Evolutionary conservation across 2,329 filamentous ascomycete species (phyloP), one percentile per base, ranked within the genome.

Genomic region (Didymosphaeria variabile): DNA sequence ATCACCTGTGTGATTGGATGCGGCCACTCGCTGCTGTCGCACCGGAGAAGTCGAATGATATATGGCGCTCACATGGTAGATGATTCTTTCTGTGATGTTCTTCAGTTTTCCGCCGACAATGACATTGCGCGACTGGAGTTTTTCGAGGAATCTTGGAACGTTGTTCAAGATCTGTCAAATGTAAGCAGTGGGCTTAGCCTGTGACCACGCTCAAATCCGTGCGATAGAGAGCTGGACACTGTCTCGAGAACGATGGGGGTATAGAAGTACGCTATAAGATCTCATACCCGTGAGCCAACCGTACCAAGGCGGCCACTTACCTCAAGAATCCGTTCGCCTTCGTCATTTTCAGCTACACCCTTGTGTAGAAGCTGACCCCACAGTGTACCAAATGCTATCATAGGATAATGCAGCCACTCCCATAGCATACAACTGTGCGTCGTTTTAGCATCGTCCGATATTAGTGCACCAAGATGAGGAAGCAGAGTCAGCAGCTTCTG

Each of bases 401-500:
- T 44, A 3, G 59, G 59, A 21, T 50, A 57, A 38, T 54, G 44
- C 13, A 61, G 21, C 31, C 38, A 55, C 32, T 61, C 52, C 59
- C 59, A 61, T 29, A 61, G 29, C 17, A 57, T n/a, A n/a, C 38
- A 26, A 23, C 12, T 40, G 12, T 45, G 52, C 21, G 55, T 23
- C 17, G 32, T 36, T 15, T 52, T 49, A 7, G 26, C 31, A 15
- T 45, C n/a, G 6, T 36, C 15, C 1, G 49, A 34, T 29, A 47
- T 10, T 17, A 56, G 54, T 19, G 57, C 49, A 34, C 38, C 26
- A 6, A 57, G 19, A 19, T 21, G 21, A 23, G 55, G 47, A 19
- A 61, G 59, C 12, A 61, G 19, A 17, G 15, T 7, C n/a, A 61
- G 54, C 29, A 61, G 42, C 29, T 53, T 21, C 55, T 57, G 46